Conservation (phyloP, 768 basidiomycete species). For the Boletus tomentosulus region DNA sequence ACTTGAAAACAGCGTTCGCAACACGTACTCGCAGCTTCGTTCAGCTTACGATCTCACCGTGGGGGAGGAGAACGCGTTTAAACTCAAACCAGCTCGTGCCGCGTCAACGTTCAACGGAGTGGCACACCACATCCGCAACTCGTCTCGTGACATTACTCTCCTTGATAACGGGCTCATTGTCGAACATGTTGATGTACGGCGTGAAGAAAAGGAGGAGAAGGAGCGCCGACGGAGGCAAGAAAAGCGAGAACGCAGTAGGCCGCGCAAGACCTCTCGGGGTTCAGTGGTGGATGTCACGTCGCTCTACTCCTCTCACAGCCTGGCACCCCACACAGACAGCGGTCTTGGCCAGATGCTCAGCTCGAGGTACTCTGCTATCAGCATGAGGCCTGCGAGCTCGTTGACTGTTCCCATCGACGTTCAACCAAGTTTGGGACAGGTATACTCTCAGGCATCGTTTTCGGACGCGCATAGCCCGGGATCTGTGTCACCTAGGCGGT, state of each 20-base stretch:
- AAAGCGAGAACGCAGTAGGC: constrained; percentile 48
- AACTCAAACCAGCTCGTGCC: constrained; percentile 61
- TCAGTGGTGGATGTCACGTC: constrained; percentile 71
- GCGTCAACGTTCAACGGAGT: constrained; percentile 31
- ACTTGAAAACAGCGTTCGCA: constrained; percentile 72
- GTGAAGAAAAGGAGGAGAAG: constrained; percentile 71
- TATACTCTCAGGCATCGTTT: constrained; percentile 76
- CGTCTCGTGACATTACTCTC: constrained; percentile 71
- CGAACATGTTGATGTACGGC: constrained; percentile 80
- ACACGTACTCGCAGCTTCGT: constrained; percentile 74
- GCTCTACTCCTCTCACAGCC: constrained; percentile 63
- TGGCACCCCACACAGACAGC: constrained; percentile 52
- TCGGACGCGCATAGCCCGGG: constrained; percentile 74
- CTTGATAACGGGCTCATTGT: constrained; percentile 88
- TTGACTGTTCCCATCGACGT: constrained; percentile 56
- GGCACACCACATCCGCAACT: constrained; percentile 40
- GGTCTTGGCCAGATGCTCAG: constrained; percentile 52
- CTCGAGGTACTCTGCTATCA: constrained; percentile 56
- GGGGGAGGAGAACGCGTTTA: constrained; percentile 57
- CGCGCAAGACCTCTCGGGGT: constrained; percentile 69
- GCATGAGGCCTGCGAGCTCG: constrained; percentile 58
- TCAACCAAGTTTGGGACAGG: constrained; percentile 55
- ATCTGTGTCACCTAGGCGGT: constrained; percentile 62
- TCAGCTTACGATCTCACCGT: constrained; percentile 66
- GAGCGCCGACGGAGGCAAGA: constrained; percentile 70